A percentile compares a stretch with the other conserved stretches of the same genome.
Evolutionary conservation across 2,329 filamentous ascomycete genomes (phyloP).

Genomic region (Coniochaeta sp.): DNA sequence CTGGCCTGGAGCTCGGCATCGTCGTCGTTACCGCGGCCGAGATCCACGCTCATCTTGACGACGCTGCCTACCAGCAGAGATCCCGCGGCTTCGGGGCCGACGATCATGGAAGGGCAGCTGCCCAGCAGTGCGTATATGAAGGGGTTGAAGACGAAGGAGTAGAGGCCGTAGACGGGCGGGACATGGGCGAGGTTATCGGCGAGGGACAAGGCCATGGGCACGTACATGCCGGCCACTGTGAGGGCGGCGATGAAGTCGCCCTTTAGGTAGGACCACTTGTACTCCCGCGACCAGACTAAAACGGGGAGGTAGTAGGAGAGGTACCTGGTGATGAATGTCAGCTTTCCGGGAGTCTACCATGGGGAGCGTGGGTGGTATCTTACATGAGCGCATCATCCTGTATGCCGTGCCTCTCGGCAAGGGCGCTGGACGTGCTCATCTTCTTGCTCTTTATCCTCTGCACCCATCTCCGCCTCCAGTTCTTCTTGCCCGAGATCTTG

Average conservation of each 20-base stretch:
- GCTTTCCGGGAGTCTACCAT: too few relatives aligned
- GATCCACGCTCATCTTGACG: constrained; percentile 68
- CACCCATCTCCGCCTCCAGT: constrained; percentile 43
- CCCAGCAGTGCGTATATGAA: constrained; percentile 86
- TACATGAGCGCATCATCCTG: constrained; percentile 69
- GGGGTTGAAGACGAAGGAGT: constrained; percentile 89
- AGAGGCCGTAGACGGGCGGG: constrained; percentile 87
- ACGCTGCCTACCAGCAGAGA: constrained; percentile 86
- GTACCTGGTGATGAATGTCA: constrained; percentile 56
- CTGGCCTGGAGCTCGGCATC: constrained; percentile 64
- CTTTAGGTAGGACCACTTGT: constrained; percentile 71
- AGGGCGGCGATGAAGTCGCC: constrained; percentile 84
- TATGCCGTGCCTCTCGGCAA: constrained; percentile 68
- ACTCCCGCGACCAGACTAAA: constrained; percentile 84
- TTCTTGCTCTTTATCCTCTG: constrained; percentile 53
- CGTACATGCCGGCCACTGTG: constrained; percentile 98
- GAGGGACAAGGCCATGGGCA: constrained; percentile 92
- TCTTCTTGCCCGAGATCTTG: constrained; percentile 29
- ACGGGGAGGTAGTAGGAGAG: constrained; percentile 89
- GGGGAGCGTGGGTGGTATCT: constrained; percentile 23
- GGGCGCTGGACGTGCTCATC: constrained; percentile 64
- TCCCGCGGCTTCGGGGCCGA: constrained; percentile 90
- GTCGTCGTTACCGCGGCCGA: constrained; percentile 57
- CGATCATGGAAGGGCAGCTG: constrained; percentile 86
- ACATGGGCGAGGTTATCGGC: constrained; percentile 89